These are phyloP conservation scores for Aleurites moluccanus DNA, from an alignment of 441 rosid genomes.

Conservation along the genomic window DNA sequence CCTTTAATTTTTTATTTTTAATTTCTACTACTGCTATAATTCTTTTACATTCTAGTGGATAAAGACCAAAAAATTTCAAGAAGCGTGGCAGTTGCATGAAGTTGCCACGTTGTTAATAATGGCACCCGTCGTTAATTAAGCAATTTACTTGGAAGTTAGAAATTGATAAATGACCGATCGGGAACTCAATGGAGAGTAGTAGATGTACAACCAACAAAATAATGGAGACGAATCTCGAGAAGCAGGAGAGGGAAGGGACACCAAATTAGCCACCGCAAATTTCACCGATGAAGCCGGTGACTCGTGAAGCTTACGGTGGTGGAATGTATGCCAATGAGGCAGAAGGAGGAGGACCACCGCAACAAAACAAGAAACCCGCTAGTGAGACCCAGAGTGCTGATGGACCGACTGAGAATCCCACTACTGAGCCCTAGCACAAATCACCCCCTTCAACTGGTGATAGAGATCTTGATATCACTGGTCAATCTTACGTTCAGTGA, in stretches of 20 bases:
- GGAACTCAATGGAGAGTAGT: background rate
- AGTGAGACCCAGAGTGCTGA: conserved; percentile 67
- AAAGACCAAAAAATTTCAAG: background rate
- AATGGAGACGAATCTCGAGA: conserved; percentile 35
- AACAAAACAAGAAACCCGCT: conserved; percentile 41
- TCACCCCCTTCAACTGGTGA: conserved; percentile 64
- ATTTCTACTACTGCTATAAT: too few species aligned
- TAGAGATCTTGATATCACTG: conserved; percentile 57
- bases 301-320: conserved; percentile 60
- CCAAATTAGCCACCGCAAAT: conserved; percentile 39
- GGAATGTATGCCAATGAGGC: conserved; percentile 56
- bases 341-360: conserved; percentile 2
- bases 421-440: conserved; percentile 41
- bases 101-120: background rate
- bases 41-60: background rate
- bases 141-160: background rate
- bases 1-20: too few species aligned
- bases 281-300: conserved; percentile 50
- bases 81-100: background rate
- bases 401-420: conserved; percentile 38
- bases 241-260: conserved; percentile 22
- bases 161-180: background rate
- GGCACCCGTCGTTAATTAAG: background rate
- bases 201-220: too few species aligned
- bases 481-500: conserved; percentile 65